These are phyloP conservation scores for Entomortierella parvispora DNA, from an alignment of 192 early-diverging fungal genomes.

Conservation along the genomic window DNA sequence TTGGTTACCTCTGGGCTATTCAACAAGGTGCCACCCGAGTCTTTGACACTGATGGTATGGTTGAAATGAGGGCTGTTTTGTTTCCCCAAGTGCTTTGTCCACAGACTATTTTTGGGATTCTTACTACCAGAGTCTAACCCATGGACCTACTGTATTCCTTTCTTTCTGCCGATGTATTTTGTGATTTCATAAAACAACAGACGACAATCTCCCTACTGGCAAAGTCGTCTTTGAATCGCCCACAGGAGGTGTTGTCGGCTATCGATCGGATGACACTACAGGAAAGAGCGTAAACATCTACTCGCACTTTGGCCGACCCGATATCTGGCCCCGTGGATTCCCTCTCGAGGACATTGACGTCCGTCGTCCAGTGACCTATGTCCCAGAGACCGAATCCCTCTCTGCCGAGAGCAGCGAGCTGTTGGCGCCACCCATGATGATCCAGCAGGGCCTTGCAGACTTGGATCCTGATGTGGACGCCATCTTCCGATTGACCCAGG, in stretches of 20 bases:
- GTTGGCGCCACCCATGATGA: conserved; percentile 4
- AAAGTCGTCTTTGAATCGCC: conserved; percentile 1
- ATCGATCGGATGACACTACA: neutral
- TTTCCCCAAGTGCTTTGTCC: too few relatives aligned
- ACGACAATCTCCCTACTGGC: neutral
- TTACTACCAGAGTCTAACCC: too few relatives aligned
- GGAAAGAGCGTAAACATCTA: conserved; percentile 7
- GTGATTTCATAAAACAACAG: too few relatives aligned
- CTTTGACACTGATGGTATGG: too few relatives aligned
- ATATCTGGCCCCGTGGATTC: conserved; percentile 7
- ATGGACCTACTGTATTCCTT: too few relatives aligned
- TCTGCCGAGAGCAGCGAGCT: neutral
- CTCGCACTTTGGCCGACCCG: conserved; percentile 3
- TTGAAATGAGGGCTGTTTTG: too few relatives aligned
- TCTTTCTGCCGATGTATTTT: too few relatives aligned
- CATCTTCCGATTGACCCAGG: conserved; percentile 7
- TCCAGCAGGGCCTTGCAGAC: conserved; percentile 9
- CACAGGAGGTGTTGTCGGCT: conserved; percentile 1
- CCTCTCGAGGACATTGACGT: conserved; percentile 1
- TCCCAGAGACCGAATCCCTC: conserved; percentile 5
- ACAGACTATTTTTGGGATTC: too few relatives aligned
- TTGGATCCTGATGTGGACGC: conserved; percentile 7
- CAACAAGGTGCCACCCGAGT: too few relatives aligned
- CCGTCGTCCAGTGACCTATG: neutral
- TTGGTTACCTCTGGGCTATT: too few relatives aligned